Conservation (phyloP, 495 filamentous ascomycete genomes). For the Neurospora cerealis region DNA sequence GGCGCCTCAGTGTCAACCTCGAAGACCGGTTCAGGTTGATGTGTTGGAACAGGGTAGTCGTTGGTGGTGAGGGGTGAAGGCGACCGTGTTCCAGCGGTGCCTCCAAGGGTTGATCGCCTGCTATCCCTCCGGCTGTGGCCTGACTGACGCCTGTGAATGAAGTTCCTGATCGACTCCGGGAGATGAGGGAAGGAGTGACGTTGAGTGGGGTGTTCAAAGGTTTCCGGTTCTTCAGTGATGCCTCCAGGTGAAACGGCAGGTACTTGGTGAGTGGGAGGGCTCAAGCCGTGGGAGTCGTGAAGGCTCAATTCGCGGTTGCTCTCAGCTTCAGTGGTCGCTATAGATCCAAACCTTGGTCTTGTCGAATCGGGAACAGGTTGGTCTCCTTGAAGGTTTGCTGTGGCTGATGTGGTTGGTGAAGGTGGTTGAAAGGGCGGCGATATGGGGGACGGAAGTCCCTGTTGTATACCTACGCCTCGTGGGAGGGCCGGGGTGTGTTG, state of each 20-base stretch:
- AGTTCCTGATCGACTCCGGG: constrained; percentile 14
- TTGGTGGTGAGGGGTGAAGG: constrained; percentile 14
- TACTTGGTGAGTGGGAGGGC: constrained; percentile 15
- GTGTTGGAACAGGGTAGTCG: not conserved
- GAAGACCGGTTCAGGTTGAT: constrained; percentile 7
- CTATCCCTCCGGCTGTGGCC: constrained; percentile 17
- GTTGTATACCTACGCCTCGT: constrained; percentile 10
- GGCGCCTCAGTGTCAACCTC: constrained; percentile 17
- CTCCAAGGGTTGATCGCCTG: constrained; percentile 15
- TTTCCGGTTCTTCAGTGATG: constrained; percentile 24
- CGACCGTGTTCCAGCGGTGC: constrained; percentile 15
- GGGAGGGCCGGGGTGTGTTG: constrained; percentile 9
- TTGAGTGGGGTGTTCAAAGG: constrained; percentile 10
- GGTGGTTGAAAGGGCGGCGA: constrained; percentile 17
- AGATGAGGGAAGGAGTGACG: constrained; percentile 12
- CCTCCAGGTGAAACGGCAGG: constrained; percentile 13
- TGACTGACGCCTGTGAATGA: constrained; percentile 13
- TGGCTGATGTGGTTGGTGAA: constrained; percentile 2
- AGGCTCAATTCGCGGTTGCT: constrained; percentile 19
- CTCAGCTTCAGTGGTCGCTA: constrained; percentile 13
- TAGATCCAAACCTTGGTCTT: constrained; percentile 6
- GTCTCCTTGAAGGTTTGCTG: not conserved
- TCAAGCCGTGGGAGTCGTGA: constrained; percentile 15
- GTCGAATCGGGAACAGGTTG: not conserved
- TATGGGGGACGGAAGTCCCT: constrained; percentile 20